Evolutionary conservation across 1,139 yeast genomes (phyloP).

Genomic region (Saccharomyces hybrid): DNA sequence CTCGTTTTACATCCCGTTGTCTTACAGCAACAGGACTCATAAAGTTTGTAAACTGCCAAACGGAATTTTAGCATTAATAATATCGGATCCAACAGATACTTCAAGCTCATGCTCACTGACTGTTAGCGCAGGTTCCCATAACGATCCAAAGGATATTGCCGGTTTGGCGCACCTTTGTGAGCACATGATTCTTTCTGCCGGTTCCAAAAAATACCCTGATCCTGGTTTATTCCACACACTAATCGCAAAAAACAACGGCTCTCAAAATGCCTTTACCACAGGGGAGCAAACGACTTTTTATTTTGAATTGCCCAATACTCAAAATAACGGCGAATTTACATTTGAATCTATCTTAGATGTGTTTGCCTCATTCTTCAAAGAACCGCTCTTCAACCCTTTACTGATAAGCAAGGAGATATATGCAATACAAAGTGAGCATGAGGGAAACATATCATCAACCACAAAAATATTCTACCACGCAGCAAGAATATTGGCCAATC

Average conservation of each 20-base stretch:
- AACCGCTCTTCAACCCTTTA: constrained; percentile 43
- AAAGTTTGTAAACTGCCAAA: constrained; percentile 43
- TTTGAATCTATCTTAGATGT: constrained; percentile 42
- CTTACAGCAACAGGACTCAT: constrained; percentile 35
- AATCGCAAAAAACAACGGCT: constrained; percentile 46
- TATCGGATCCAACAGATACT: constrained; percentile 50
- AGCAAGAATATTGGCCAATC: constrained; percentile 42
- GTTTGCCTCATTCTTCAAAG: constrained; percentile 45
- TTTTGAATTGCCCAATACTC: constrained; percentile 46
- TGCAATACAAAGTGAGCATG: constrained; percentile 61
- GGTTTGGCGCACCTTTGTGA: constrained; percentile 75
- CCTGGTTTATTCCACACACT: constrained; percentile 41
- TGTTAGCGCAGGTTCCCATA: constrained; percentile 56
- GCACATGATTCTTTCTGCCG: constrained; percentile 51
- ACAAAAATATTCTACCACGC: constrained; percentile 53
- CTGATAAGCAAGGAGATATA: constrained; percentile 44
- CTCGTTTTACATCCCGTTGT: constrained; percentile 34
- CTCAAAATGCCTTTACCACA: constrained; percentile 57
- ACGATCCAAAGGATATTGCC: constrained; percentile 47
- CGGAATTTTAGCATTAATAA: constrained; percentile 45
- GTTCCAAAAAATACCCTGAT: constrained; percentile 48
- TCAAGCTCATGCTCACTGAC: constrained; percentile 44
- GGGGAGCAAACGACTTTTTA: constrained; percentile 56
- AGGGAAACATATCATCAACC: constrained; percentile 38
- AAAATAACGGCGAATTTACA: constrained; percentile 25